Evolutionary conservation across 1,284 basidiomycete genomes (phyloP), one percentile per base, ranked within the genome.

Genomic region (Schizophyllum amplum): DNA sequence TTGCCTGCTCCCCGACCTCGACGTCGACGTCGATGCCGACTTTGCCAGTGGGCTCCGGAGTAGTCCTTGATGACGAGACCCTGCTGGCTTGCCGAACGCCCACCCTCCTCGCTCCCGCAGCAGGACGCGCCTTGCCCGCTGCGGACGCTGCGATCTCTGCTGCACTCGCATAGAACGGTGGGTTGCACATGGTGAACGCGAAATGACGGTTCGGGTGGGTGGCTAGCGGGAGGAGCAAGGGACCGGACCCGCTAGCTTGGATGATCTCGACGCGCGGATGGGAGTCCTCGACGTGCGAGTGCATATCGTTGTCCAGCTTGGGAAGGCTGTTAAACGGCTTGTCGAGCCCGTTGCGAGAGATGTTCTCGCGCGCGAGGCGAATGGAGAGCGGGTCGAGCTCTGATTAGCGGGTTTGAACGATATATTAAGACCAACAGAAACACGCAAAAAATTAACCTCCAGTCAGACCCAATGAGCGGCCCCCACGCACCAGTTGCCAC

Each of bases 141-240:
- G 83, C 81, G 2, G 83, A 83, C 1, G 71, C 69, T 0, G 66
- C 63, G 4, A 94, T 80, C 57, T 98, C 94, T 22, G 84, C 80
- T 0, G 68, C 64, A 54, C 84, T 90, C 13, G 73, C 68, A 67
- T 96, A 98, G 71, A 98, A 98, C 0, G 95, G 95, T 0, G 96
- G 96, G 67, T 98, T 98, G 72, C 94, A 98, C 84, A 98, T 92
- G 0, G 84, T 84, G 63, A 95, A 91, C 58, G 84, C 79, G 68
- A 81, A 22, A 76, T 75, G 55, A 1, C 26, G 24, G 5, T 24
- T 20, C 55, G 48, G 54, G 53, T 68, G 56, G 4, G 64, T 60
- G 23, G 74, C 66, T 1, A 85, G 64, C 11, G 76, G 75, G 33
- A 74, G 72, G 4, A 91, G 71, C 42, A 92, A 77, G 0, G 72